These are phyloP conservation scores for Carallia brachiata DNA, from an alignment of 345 rosid genomes.

Conservation along the genomic window DNA sequence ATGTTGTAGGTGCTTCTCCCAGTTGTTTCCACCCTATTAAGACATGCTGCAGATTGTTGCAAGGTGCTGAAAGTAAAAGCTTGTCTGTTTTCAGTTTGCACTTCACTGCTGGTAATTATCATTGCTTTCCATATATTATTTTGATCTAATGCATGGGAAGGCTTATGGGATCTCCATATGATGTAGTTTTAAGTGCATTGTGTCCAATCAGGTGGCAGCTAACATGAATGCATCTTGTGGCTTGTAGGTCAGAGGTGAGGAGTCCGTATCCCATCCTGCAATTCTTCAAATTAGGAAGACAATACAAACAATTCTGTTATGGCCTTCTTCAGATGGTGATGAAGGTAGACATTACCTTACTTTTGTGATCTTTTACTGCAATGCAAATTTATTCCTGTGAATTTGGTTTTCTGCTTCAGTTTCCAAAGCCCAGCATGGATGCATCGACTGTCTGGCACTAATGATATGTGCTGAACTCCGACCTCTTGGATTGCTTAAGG, in stretches of 20 bases:
- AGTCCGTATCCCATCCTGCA: slow-evolving; percentile 47
- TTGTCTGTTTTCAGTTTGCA: slow-evolving; percentile 79
- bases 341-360: slow-evolving; percentile 48
- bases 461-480: slow-evolving; percentile 73
- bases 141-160: neutral
- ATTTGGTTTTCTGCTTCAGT: slow-evolving; percentile 39
- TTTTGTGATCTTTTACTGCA: slow-evolving; percentile 1
- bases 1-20: slow-evolving; percentile 71
- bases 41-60: slow-evolving; percentile 38
- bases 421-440: slow-evolving; percentile 88
- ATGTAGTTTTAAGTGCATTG: slow-evolving; percentile 13
- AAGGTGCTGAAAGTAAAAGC: slow-evolving; percentile 65
- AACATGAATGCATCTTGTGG: slow-evolving; percentile 18
- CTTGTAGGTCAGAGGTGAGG: slow-evolving; percentile 59
- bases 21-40: slow-evolving; percentile 45
- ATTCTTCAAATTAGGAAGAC: slow-evolving; percentile 49
- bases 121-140: slow-evolving; percentile 11
- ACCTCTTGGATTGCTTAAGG: slow-evolving; percentile 40
- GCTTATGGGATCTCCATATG: neutral
- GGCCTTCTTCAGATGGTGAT: slow-evolving; percentile 73
- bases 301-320: slow-evolving; percentile 52
- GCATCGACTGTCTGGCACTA: slow-evolving; percentile 85
- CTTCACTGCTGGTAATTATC: slow-evolving; percentile 68
- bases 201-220: slow-evolving; percentile 10
- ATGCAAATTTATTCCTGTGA: slow-evolving; percentile 11